Evolutionary conservation across 257 asterid species (phyloP), one percentile per base, ranked within the genome.

Genomic region (Coffea canephora): DNA sequence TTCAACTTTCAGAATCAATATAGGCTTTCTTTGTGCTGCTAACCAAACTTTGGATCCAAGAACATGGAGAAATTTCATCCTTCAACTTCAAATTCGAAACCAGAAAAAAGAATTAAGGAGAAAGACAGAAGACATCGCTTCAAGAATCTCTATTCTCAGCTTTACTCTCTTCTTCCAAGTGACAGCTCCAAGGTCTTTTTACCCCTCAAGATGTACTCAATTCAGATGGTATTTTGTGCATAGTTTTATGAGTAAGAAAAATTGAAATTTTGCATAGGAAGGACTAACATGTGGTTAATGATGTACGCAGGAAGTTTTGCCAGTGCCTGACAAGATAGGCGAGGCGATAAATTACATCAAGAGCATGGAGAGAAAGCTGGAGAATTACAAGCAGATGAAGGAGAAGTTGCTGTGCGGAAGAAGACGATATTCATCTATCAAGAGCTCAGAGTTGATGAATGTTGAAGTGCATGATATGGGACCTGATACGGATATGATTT

Each of bases 81-180:
- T 5, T 73, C 78, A 6, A 6, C 41, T 23, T 49, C 80, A 59
- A 45, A 77, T 57, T 85, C 89, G 25, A 87, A 86, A 80, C 80
- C 88, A 41, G 94, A 87, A 64, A 88, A 92, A 67, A 90, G 80
- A 77, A 71, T 85, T 34, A 78, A 84, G 23, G 94, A 90, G 86
- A 90, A 88, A 55, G 87, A 87, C 50, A 77, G 94, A 71, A 90
- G 94, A 80, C 78, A 23, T 73, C 77, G 79, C 21, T 74, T 88
- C 88, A 87, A 88, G 79, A 77, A 0, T 68, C 91, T 90, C 34
- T 86, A 75, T 65, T 73, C 87, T 61, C 70, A 75, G 57, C 94
- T 90, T 77, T 64, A 74, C 39, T 86, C 90, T 72, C 87, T 83
- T 39, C 89, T 88, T 76, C 90, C 90, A 25, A 19, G 55, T 65